Percentiles rank a stretch among this genome's conserved stretches.
Conservation (phyloP, 768 basidiomycete genomes). For the Boletus reticuloceps region DNA sequence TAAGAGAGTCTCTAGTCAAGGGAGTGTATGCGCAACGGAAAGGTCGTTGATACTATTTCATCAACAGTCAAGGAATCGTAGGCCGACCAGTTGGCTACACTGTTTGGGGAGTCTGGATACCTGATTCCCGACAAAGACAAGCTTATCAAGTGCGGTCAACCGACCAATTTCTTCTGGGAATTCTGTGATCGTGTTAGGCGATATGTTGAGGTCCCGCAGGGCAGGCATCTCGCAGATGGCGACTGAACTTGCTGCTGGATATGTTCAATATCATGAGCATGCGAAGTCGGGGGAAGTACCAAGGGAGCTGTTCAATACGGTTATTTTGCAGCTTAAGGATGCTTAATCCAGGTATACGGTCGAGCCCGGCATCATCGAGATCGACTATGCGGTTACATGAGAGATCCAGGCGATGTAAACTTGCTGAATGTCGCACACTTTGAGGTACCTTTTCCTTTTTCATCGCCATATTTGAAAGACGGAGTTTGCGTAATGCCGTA, state of each 20-base stretch:
- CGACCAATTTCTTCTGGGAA: constrained; percentile 79
- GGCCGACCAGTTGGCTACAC: constrained; percentile 50
- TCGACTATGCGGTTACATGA: constrained; percentile 90
- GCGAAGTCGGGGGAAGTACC: constrained; percentile 76
- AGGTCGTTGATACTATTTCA: constrained; percentile 83
- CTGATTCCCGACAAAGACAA: constrained; percentile 83
- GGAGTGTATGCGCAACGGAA: constrained; percentile 62
- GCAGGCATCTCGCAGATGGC: constrained; percentile 62
- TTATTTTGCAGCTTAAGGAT: constrained; percentile 86
- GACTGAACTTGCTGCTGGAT: constrained; percentile 90
- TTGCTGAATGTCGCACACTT: constrained; percentile 70
- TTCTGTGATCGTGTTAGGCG: constrained; percentile 85
- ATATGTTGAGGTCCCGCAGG: constrained; percentile 90
- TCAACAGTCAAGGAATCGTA: constrained; percentile 78
- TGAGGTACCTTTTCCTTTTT: constrained; percentile 91
- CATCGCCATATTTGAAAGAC: constrained; percentile 89
- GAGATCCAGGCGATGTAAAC: constrained; percentile 78
- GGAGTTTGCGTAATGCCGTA: constrained; percentile 76
- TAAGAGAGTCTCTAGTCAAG: constrained; percentile 60
- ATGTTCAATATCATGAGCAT: constrained; percentile 80
- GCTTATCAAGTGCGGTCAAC: constrained; percentile 61
- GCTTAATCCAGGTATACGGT: constrained; percentile 67
- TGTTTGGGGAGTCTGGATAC: constrained; percentile 68
- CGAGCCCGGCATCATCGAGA: constrained; percentile 81
- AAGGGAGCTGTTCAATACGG: constrained; percentile 81